phyloP scores from a whole-genome alignment of 768 basidiomycete species.

The Trametes maxima region DNA sequence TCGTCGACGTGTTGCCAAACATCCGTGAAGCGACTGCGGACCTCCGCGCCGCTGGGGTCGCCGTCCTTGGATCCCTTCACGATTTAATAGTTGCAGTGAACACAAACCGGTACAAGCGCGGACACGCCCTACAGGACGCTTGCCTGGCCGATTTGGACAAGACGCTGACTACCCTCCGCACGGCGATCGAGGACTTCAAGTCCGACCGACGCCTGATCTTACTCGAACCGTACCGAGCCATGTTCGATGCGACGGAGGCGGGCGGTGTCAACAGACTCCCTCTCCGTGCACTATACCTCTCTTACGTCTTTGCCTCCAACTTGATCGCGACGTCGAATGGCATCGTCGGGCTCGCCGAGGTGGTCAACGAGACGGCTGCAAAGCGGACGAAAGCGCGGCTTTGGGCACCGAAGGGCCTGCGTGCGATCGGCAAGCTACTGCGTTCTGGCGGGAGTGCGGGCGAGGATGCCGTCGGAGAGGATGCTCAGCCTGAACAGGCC shows the following conservation, averaged over 20 bases:
- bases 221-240: conserved; percentile 44
- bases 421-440: conserved; percentile 35
- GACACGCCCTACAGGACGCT: conserved; percentile 15
- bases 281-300: conserved; percentile 47
- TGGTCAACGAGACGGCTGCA: conserved; percentile 39
- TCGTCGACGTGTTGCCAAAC: conserved; percentile 39
- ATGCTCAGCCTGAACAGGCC: conserved; percentile 32
- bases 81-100: conserved; percentile 38
- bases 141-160: conserved; percentile 20
- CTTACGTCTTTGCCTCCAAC: conserved; percentile 52
- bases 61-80: conserved; percentile 31
- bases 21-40: conserved; percentile 38
- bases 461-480: conserved; percentile 33
- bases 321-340: conserved; percentile 42
- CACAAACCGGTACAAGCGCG: conserved; percentile 35
- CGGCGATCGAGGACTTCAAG: conserved; percentile 37
- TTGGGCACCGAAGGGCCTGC: conserved; percentile 53
- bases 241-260: conserved; percentile 36
- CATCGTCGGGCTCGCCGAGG: conserved; percentile 40
- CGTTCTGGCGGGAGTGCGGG: conserved; percentile 13
- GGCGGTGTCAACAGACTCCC: conserved; percentile 29
- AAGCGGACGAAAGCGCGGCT: conserved; percentile 44
- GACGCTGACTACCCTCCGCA: conserved; percentile 12
- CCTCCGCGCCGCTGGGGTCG: conserved; percentile 36
- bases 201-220: conserved; percentile 38